These are phyloP conservation scores for Lyophyllum atratum DNA, from an alignment of 768 basidiomycete genomes.

Conservation along the genomic window DNA sequence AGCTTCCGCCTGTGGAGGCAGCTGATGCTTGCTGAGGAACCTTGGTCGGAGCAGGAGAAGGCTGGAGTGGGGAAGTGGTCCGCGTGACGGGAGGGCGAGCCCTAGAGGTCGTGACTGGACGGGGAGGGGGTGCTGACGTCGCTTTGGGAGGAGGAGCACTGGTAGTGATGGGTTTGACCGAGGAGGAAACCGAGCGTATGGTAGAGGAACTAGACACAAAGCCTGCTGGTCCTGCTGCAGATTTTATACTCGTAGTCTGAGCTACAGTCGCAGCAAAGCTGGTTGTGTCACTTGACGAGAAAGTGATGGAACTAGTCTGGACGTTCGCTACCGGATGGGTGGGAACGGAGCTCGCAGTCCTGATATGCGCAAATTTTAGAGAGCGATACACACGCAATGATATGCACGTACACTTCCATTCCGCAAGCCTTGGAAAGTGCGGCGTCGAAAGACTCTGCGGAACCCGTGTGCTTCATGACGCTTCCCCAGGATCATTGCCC, in stretches of 20 bases:
- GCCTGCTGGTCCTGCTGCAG: not conserved
- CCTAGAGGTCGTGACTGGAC: slow-evolving; percentile 16
- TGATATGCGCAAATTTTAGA: not conserved
- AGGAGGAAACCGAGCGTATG: slow-evolving; percentile 8
- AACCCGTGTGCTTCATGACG: slow-evolving; percentile 40
- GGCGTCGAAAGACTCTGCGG: slow-evolving; percentile 32
- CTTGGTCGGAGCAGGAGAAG: slow-evolving; percentile 17
- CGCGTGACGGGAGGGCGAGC: slow-evolving; percentile 14
- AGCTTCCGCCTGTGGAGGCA: slow-evolving; percentile 11
- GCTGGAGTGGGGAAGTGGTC: slow-evolving; percentile 13
- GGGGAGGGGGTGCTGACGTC: slow-evolving; percentile 14
- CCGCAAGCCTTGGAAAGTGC: slow-evolving; percentile 48
- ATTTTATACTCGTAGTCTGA: not conserved
- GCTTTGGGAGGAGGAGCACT: slow-evolving; percentile 11
- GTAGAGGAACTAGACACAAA: slow-evolving; percentile 9
- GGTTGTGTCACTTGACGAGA: not conserved
- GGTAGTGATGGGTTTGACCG: slow-evolving; percentile 11
- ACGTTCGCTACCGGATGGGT: slow-evolving; percentile 16
- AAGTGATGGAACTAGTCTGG: slow-evolving; percentile 10
- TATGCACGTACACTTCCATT: slow-evolving; percentile 3
- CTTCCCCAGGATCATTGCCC: slow-evolving; percentile 60
- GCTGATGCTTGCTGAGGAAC: slow-evolving; percentile 14
- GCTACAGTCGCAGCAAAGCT: not conserved
- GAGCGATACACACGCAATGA: too few relatives aligned
- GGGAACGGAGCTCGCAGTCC: slow-evolving; percentile 18